A percentile compares a stretch with the other conserved stretches of the same genome.
Conservation (phyloP, 192 early-diverging fungal species). For the Linnemannia zychae region DNA sequence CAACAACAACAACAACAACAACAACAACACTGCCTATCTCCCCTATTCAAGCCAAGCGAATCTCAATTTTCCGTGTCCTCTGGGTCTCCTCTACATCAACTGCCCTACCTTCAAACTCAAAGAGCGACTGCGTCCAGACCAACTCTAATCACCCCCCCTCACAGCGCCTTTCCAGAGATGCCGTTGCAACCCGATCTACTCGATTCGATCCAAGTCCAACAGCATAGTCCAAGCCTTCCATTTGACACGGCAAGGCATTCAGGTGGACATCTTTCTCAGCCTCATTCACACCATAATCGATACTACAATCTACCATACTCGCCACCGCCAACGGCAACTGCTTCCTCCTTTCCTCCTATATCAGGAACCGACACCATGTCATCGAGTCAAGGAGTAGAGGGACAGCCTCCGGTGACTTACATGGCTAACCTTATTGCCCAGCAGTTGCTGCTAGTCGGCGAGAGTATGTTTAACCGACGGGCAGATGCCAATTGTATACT, state of each 20-base stretch:
- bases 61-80: neutral
- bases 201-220: neutral
- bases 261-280: neutral
- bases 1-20: neutral
- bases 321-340: neutral
- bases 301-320: neutral
- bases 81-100: neutral
- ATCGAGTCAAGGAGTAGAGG: neutral
- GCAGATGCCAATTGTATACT: constrained; percentile 31
- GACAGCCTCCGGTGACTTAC: constrained; percentile 21
- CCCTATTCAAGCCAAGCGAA: neutral
- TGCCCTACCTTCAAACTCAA: neutral
- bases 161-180: neutral
- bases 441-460: constrained; percentile 13
- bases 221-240: neutral
- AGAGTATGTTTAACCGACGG: constrained; percentile 17
- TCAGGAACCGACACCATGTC: neutral
- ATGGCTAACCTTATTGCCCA: constrained; percentile 33
- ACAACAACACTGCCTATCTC: neutral
- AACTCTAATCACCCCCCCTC: neutral
- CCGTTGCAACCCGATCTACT: neutral
- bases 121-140: neutral
- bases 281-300: neutral
- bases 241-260: neutral
- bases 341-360: neutral